Percentiles rank a stretch among this genome's conserved stretches.
These are phyloP conservation scores for Thermoascus crustaceus DNA, from an alignment of 2,329 filamentous ascomycete genomes.

Conservation along the genomic window DNA sequence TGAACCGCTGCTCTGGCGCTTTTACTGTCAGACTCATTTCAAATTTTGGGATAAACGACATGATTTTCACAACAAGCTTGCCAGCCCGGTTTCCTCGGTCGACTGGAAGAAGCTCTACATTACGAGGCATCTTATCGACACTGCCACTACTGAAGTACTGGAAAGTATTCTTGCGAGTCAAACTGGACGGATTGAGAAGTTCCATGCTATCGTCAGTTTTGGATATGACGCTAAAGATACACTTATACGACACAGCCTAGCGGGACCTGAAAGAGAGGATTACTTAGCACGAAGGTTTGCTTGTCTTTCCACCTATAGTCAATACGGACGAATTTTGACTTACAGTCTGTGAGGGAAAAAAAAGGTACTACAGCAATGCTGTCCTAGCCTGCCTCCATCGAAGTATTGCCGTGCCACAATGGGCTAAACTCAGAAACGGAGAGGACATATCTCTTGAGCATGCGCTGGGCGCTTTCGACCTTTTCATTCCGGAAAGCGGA, in stretches of 20 bases:
- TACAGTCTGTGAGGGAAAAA: constrained; percentile 5
- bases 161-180: constrained; percentile 64
- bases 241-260: constrained; percentile 57
- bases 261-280: constrained; percentile 57
- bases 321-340: constrained; percentile 7
- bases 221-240: constrained; percentile 88
- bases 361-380: constrained; percentile 65
- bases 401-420: constrained; percentile 67
- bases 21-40: constrained; percentile 62
- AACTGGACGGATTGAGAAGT: constrained; percentile 58
- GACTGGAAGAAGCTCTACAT: constrained; percentile 69
- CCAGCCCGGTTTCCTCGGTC: constrained; percentile 45
- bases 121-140: constrained; percentile 47
- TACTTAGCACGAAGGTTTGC: constrained; percentile 60
- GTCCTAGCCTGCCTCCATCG: constrained; percentile 75
- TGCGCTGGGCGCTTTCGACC: constrained; percentile 73
- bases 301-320: constrained; percentile 3
- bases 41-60: constrained; percentile 66
- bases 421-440: constrained; percentile 51
- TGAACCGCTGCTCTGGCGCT: constrained; percentile 70
- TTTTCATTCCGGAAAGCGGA: constrained; percentile 72
- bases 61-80: constrained; percentile 50
- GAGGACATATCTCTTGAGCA: constrained; percentile 58
- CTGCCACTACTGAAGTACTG: constrained; percentile 47
- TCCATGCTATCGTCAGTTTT: constrained; percentile 60